Evolutionary conservation across 2,329 filamentous ascomycete species (phyloP), one percentile per base, ranked within the genome.

Genomic region (Plenodomus tracheiphilus): DNA sequence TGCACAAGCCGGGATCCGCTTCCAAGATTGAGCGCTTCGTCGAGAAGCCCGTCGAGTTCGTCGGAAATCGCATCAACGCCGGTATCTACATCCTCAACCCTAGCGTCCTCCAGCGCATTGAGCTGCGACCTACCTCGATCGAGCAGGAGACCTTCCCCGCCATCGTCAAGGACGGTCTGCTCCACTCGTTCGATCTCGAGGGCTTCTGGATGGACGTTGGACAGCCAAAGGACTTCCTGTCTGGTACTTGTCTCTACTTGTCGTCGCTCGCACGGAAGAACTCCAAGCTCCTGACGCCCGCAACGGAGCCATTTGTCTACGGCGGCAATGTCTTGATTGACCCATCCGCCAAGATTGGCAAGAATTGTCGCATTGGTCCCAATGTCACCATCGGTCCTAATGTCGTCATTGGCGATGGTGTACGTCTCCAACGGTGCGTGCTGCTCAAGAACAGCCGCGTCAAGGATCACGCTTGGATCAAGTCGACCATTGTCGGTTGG

Each of bases 161-260:
- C 64, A 94, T 97, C 74, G 89, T 89, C 76, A 85, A 83, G 66
- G 93, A 97, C 66, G 91, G 91, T 59, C 84, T 93, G 75, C 80
- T 97, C 56, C 93, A 97, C 82, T 96, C 91, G 1, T 97, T 96
- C 72, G 93, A 97, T 72, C 85, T 97, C 22, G 91, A 97, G 62
- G 91, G 93, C 64, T 97, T 95, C 85, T 97, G 93, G 93, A 97
- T 97, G 93, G 93, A 97, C 65, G 91, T 99, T 58, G 93, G 93
- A 66, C 93, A 99, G 78, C 93, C 93, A 64, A 99, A 97, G 81
- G 93, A 99, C 73, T 99, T 97, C 84, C 81, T 99, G 47, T 91
- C 88, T 18, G 93, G 93, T 56, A 97, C 94, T 54, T 97, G 93
- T 78, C 83, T 99, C 55, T 97, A 97, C 79, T 89, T 99, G 43